Base-by-base conservation (phyloP, 352 stramenopile genomes). In the Phytophthora podocarpi region DNA sequence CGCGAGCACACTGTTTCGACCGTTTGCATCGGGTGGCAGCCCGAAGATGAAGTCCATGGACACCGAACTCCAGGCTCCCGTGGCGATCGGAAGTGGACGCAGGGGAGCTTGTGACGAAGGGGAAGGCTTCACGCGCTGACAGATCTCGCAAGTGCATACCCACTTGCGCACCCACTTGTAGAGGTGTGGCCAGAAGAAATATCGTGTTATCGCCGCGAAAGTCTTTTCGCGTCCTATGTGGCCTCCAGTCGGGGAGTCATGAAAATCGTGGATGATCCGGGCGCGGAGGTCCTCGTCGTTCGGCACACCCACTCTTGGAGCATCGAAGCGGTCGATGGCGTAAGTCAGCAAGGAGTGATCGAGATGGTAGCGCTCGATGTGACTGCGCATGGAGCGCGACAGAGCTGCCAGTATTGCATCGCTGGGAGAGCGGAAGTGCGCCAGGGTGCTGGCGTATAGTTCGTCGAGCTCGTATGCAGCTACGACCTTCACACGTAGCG, bases 11-110 rank as follows among this genome's bases (percentile, higher is more conserved):
- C 43, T 27, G 0, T 27, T 52, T 11, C 31, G 16, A 1, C 28
- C 27, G 10, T 27, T 23, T 16, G 12, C 8, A 40, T 52, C 28
- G 7, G 28, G 27, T 10, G 43, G 27, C 1, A 52, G 43, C 16
- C 28, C 16, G 16, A 52, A 52, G n/a, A 52, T 21, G 21, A 52
- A 40, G 30, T 54, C 31, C 31, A 54, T 54, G 4, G 31, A 43
- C 9, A 54, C 23, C 6, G 46, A 54, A n/a, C 5, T 12, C 45
- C 45, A 52, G 12, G n/a, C 28, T 12, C 40, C 16, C 1, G 35
- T 41, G 0, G 37, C 15, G 6, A 45, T 16, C 37, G 37, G 37
- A 27, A 45, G 5, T 1, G 37, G 37, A 9, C 20, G 10, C 2
- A 45, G 20, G 13, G 42, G 42, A 8, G 18, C 36, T 3, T 47